A percentile compares a stretch with the other conserved stretches of the same genome.
phyloP scores from a whole-genome alignment of 129 eudicot species.

The carrot (Daucus carota) region DH1_v3.0 NC_030387.2:918501-919000 shows the following conservation, averaged over 20 bases:
- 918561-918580: constrained; percentile 68
- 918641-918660: constrained; percentile 16
- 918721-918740: constrained; percentile 75
- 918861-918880: constrained; percentile 93
- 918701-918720: constrained; percentile 90
- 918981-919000: constrained; percentile 32
- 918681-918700: constrained; percentile 76
- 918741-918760: constrained; percentile 93
- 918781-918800: background rate
- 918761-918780: background rate
- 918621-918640: constrained; percentile 29
- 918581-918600: constrained; percentile 45
- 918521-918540: constrained; percentile 69
- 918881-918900: constrained; percentile 75
- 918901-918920: constrained; percentile 52
- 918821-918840: constrained; percentile 1
- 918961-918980: constrained; percentile 52
- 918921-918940: constrained; percentile 78
- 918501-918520: constrained; percentile 77
- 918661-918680: constrained; percentile 48
- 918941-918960: constrained; percentile 70
- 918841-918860: background rate
- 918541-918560: constrained; percentile 84
- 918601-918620: constrained; percentile 34
- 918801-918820: background rate